phyloP scores from a whole-genome alignment of 164 flowering plant genomes.

The Tinospora cordifolia region DNA sequence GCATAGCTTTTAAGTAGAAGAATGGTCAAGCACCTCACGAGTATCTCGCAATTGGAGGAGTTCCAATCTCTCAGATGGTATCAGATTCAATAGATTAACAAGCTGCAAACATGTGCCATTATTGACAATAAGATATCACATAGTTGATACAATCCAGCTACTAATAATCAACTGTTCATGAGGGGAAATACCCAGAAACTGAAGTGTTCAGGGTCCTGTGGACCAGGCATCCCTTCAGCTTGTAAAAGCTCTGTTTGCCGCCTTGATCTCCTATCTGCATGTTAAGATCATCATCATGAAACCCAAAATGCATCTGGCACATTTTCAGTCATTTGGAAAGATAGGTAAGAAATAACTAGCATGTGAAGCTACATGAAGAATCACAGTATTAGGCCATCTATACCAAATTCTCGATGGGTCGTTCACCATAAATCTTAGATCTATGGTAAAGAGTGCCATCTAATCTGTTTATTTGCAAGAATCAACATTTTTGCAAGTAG shows the following conservation, averaged over 20 bases:
- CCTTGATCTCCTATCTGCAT: constrained; percentile 53
- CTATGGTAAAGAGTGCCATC: neutral
- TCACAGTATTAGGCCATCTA: neutral
- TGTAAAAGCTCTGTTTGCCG: constrained; percentile 42
- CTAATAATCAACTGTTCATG: neutral
- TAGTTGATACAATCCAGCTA: no score
- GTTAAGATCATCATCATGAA: constrained; percentile 6
- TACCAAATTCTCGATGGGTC: neutral
- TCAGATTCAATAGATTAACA: no score
- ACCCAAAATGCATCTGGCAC: neutral
- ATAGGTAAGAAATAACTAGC: neutral
- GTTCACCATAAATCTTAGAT: neutral
- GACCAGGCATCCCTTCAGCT: constrained; percentile 71
- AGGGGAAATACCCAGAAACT: constrained; percentile 78
- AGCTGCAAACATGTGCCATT: no score
- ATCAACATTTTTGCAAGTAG: no score
- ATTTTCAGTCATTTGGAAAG: neutral
- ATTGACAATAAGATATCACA: no score
- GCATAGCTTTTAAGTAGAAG: no score
- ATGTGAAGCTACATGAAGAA: neutral
- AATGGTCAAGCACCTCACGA: no score
- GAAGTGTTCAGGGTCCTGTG: constrained; percentile 76
- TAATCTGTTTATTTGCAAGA: no score
- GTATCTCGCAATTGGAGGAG: no score
- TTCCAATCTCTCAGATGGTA: no score